Percentiles rank a stretch among this genome's conserved stretches.
Conservation (phyloP, 768 basidiomycete genomes). For the Lentinula edodes region DNA sequence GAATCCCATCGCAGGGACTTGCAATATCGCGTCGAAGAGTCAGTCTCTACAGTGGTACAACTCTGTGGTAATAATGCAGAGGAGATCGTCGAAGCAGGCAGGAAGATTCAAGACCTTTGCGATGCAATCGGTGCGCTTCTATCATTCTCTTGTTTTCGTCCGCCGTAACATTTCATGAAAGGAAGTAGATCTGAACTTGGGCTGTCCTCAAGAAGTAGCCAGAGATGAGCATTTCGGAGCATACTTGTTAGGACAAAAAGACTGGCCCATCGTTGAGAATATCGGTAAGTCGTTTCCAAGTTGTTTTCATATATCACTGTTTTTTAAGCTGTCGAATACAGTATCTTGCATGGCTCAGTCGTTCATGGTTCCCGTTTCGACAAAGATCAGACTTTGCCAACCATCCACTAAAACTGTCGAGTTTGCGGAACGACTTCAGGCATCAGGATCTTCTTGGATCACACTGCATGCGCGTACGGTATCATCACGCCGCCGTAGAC, state of each 20-base stretch:
- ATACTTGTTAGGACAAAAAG: conserved; percentile 67
- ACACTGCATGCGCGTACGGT: conserved; percentile 73
- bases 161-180: conserved; percentile 5
- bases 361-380: conserved; percentile 58
- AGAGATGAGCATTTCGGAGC: conserved; percentile 65
- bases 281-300: conserved; percentile 43
- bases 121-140: conserved; percentile 59
- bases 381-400: conserved; percentile 60
- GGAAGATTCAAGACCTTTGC: conserved; percentile 52
- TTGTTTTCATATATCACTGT: too few species aligned
- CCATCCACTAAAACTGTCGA: conserved; percentile 47
- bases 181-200: conserved; percentile 66
- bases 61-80: conserved; percentile 70
- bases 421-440: conserved; percentile 52
- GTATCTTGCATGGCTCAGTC: conserved; percentile 62
- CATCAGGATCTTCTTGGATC: conserved; percentile 64
- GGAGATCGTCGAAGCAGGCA: conserved; percentile 52
- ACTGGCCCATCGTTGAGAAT: conserved; percentile 62
- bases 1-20: conserved; percentile 60
- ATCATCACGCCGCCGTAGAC: conserved; percentile 61
- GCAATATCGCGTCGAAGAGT: conserved; percentile 18
- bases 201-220: conserved; percentile 73
- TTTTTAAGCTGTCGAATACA: conserved; percentile 17
- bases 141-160: background rate
- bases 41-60: conserved; percentile 54